phyloP scores from a whole-genome alignment of 371 early-diverging fungal genomes.

The Mucor velutinosus region DNA sequence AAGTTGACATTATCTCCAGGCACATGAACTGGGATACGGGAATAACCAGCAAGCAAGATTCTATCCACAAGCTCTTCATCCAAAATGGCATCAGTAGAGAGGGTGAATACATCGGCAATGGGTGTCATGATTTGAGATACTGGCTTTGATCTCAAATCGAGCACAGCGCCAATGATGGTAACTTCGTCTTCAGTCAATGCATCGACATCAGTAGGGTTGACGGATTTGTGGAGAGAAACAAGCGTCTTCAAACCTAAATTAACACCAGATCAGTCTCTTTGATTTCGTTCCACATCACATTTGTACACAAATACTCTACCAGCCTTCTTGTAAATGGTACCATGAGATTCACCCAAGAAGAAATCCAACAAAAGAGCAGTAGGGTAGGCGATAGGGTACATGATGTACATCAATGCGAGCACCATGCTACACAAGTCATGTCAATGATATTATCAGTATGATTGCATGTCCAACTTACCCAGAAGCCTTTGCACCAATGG shows the following conservation, averaged over 20 bases:
- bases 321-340: constrained; percentile 78
- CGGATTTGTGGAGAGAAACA: constrained; percentile 86
- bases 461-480: constrained; percentile 24
- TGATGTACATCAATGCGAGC: constrained; percentile 62
- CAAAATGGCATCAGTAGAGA: constrained; percentile 69
- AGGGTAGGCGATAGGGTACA: constrained; percentile 82
- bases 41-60: constrained; percentile 80
- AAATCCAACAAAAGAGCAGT: constrained; percentile 79
- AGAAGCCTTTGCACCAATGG: constrained; percentile 79
- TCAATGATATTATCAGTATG: not conserved
- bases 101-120: constrained; percentile 82
- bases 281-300: not conserved
- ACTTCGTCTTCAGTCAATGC: constrained; percentile 91
- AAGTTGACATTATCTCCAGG: constrained; percentile 66
- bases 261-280: not conserved
- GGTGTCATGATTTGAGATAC: constrained; percentile 89
- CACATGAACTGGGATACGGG: constrained; percentile 85
- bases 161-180: constrained; percentile 88
- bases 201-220: constrained; percentile 64
- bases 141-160: constrained; percentile 90
- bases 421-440: constrained; percentile 45
- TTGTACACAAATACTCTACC: constrained; percentile 15
- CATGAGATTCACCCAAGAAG: constrained; percentile 82
- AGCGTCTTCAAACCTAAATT: constrained; percentile 78
- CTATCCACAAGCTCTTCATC: constrained; percentile 69